Evolutionary conservation across 2,329 filamentous ascomycete genomes (phyloP), one percentile per base, ranked within the genome.

Genomic region (Penicillium rolfsii): DNA sequence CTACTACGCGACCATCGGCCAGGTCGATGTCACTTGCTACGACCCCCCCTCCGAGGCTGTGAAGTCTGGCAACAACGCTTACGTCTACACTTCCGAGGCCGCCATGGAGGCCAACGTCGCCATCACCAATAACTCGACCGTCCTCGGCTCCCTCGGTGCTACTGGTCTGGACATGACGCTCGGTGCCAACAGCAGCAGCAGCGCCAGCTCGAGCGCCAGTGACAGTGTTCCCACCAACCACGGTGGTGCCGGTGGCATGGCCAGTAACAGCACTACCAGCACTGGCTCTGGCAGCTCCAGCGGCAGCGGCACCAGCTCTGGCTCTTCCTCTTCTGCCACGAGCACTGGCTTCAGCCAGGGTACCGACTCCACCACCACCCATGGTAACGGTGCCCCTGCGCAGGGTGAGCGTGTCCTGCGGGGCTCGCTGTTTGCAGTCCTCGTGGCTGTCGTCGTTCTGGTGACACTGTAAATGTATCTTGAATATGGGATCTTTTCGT

Each of bases 21-120:
- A 93, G 57, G 86, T 99, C 61, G 84, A 82, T n/a, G 87, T 98
- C 38, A 80, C 93, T 67, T 99, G 95, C 87, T 98, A 91, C 82
- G 84, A 93, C 68, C 87, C 91, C 3, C 95, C 94, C 33, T 83
- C 85, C 24, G 90, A 87, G 77, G 86, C 83, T 57, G 85, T 86
- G 65, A 84, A 82, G 67, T 76, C 78, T 52, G 87, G 87, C 62
- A 76, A 74, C 68, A 83, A 83, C 64, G 88, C 89, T 26, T 99
- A 98, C 83, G 85, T 87, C 67, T 97, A 91, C 82, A 89, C 84
- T 63, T 81, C 86, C 71, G 70, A 75, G 24, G 76, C 77, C 0
- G 91, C 84, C 59, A 89, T 90, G 60, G 94, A 97, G 80, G 81
- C 89, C 76, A 91, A 91, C 1, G 85, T 98, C 60, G 79, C 87